Percentiles rank a stretch among this genome's conserved stretches.
phyloP scores from a whole-genome alignment of 495 filamentous ascomycete genomes.

The Usnea hakonensis region DNA sequence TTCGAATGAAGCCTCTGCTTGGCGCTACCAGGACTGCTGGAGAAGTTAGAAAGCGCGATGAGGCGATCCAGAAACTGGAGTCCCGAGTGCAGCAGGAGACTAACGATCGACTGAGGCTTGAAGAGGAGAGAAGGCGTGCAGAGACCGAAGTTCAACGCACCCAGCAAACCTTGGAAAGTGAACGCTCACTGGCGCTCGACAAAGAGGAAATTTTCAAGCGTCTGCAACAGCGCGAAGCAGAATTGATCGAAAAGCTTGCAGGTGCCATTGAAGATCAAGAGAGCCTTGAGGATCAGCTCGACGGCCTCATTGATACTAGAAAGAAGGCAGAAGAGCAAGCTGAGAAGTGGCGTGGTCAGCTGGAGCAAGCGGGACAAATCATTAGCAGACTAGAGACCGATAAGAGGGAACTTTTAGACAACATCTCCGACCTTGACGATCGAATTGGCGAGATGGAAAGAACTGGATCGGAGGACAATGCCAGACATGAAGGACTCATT shows the following conservation, averaged over 20 bases:
- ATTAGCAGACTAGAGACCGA: slow-evolving; percentile 78
- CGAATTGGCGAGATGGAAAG: slow-evolving; percentile 60
- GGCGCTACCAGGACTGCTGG: slow-evolving; percentile 83
- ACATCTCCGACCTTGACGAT: slow-evolving; percentile 56
- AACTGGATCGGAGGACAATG: slow-evolving; percentile 58
- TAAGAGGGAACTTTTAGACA: slow-evolving; percentile 64
- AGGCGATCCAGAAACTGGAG: slow-evolving; percentile 80
- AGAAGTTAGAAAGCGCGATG: slow-evolving; percentile 89
- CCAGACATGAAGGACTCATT: slow-evolving; percentile 61
- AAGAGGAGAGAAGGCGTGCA: slow-evolving; percentile 84
- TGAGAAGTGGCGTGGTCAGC: slow-evolving; percentile 65
- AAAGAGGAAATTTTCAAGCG: slow-evolving; percentile 98
- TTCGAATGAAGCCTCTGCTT: slow-evolving; percentile 90
- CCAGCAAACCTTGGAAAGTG: slow-evolving; percentile 88
- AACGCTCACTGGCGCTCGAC: slow-evolving; percentile 86
- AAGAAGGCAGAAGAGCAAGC: slow-evolving; percentile 82
- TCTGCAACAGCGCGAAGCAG: slow-evolving; percentile 74
- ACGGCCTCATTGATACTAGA: slow-evolving; percentile 81
- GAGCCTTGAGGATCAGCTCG: slow-evolving; percentile 83
- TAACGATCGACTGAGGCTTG: slow-evolving; percentile 66
- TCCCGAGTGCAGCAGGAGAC: slow-evolving; percentile 72
- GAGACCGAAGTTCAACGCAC: slow-evolving; percentile 81
- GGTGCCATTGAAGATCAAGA: slow-evolving; percentile 96
- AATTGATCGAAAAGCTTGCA: slow-evolving; percentile 83
- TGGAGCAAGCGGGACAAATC: slow-evolving; percentile 85